Percentiles rank a stretch among this genome's conserved stretches.
Conservation (phyloP, 768 basidiomycete species). For the Mycena kentingensis region DNA sequence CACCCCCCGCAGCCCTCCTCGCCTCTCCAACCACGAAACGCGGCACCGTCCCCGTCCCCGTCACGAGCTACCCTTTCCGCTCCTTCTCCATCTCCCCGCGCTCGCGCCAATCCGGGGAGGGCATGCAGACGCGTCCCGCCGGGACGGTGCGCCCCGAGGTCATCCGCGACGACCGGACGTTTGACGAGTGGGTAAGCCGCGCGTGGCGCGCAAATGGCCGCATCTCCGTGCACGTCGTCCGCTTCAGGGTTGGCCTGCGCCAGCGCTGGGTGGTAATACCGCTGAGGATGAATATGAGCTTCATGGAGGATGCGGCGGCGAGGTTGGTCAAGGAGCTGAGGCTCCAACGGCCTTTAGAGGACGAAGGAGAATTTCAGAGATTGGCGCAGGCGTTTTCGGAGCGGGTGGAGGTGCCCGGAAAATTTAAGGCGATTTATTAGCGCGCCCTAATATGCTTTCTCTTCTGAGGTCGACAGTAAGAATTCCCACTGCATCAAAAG, state of each 20-base stretch:
- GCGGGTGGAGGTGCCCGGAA: too few relatives aligned
- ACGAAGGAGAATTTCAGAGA: too few relatives aligned
- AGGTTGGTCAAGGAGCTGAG: too few relatives aligned
- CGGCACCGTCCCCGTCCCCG: too few relatives aligned
- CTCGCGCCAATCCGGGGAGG: neutral
- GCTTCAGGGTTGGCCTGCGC: neutral
- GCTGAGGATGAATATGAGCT: neutral
- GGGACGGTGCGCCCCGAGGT: neutral
- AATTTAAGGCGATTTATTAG: too few relatives aligned
- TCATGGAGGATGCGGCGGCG: neutral
- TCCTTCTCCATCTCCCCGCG: too few relatives aligned
- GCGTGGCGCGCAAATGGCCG: neutral
- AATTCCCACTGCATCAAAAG: too few relatives aligned
- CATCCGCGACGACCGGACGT: neutral
- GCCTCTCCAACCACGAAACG: neutral
- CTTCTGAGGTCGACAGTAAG: too few relatives aligned
- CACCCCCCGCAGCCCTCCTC: too few relatives aligned
- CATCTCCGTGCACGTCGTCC: neutral
- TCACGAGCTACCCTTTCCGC: neutral
- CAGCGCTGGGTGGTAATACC: neutral
- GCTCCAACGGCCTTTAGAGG: too few relatives aligned
- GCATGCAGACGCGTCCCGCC: neutral
- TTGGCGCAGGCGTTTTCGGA: too few relatives aligned
- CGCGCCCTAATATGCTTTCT: too few relatives aligned
- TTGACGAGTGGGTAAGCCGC: neutral